Evolutionary conservation across 2,329 filamentous ascomycete genomes (phyloP), one percentile per base, ranked within the genome.

Genomic region (Hirsutella thompsonii): DNA sequence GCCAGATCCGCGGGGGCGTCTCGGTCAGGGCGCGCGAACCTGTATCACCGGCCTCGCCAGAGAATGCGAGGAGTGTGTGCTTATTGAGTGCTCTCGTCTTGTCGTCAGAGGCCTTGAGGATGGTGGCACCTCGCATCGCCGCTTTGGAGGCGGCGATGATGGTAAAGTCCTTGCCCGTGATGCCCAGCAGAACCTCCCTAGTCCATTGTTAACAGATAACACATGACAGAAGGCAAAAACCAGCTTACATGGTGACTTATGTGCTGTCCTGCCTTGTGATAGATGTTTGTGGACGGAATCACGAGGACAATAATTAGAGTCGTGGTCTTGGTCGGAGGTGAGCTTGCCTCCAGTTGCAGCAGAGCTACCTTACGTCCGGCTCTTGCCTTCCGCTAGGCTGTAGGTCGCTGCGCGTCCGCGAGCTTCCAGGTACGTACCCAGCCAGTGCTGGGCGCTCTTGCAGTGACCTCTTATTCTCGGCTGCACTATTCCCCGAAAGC

Each of bases 81-180:
- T 92, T 83, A 75, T 94, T 98, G 53, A 98, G 72, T 51, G 76
- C 68, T 61, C 87, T 79, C 49, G 92, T 98, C 78, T 98, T 98
- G 76, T 98, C 90, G 66, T 98, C 93, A 51, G 79, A 76, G 44
- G 86, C 78, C 68, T 98, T 98, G 60, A 98, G 81, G 63, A 98
- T 83, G 45, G 90, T 95, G 49, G 88, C 86, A 56, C 92, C 92
- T 70, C 92, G 81, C 89, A 96, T 96, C 56, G 89, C 86, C 60
- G 92, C 92, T 73, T 98, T 96, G 48, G 89, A 96, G 55, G 92
- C 86, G 56, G 88, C 92, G 62, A 98, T 81, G 74, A 98, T 80
- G 69, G 89, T 93, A 66, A 95, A 98, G 77, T 98, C 93, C 74
- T 94, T 94, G 71, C 92, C 93, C 45, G 90, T 95, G 64, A 98